phyloP scores from a whole-genome alignment of 2,329 filamentous ascomycete species.

The Ceratocystis destructans region DNA sequence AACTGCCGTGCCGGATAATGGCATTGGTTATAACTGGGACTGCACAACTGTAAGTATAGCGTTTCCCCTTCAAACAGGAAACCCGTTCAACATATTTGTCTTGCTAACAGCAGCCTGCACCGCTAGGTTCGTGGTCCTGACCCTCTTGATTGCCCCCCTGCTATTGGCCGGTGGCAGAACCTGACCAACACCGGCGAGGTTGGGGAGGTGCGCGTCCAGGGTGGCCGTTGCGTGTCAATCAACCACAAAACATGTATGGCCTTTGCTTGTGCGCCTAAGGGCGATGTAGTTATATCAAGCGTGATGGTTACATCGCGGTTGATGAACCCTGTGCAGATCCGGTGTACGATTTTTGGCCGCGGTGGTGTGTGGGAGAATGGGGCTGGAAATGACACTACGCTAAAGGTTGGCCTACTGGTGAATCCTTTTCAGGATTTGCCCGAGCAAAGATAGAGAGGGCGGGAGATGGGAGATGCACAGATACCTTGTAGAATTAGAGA shows the following conservation, averaged over 20 bases:
- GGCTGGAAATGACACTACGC: neutral
- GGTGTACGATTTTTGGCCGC: slow-evolving; percentile 11
- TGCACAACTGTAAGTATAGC: slow-evolving; percentile 16
- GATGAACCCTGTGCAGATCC: slow-evolving; percentile 17
- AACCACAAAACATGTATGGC: slow-evolving; percentile 14
- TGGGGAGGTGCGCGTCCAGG: slow-evolving; percentile 3
- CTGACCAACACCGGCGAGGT: slow-evolving; percentile 4
- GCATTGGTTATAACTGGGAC: slow-evolving; percentile 17
- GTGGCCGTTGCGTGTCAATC: slow-evolving; percentile 15
- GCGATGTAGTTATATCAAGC: slow-evolving; percentile 12
- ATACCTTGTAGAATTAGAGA: neutral
- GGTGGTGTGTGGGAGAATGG: slow-evolving; percentile 16
- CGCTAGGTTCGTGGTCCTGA: slow-evolving; percentile 14
- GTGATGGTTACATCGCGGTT: slow-evolving; percentile 10
- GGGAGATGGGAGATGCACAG: neutral
- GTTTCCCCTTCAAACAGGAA: neutral
- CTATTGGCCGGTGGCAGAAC: slow-evolving; percentile 15
- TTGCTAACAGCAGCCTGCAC: neutral
- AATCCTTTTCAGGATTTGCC: slow-evolving; percentile 11
- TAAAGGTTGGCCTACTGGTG: slow-evolving; percentile 15
- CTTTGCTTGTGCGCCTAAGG: slow-evolving; percentile 17
- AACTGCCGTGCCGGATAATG: neutral
- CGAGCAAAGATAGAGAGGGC: neutral
- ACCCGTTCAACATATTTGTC: neutral
- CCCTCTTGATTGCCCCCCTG: slow-evolving; percentile 15